A percentile compares a stretch with the other conserved stretches of the same genome.
phyloP scores from a whole-genome alignment of 352 stramenopile genomes.

The Thraustochytrium striatum region DNA sequence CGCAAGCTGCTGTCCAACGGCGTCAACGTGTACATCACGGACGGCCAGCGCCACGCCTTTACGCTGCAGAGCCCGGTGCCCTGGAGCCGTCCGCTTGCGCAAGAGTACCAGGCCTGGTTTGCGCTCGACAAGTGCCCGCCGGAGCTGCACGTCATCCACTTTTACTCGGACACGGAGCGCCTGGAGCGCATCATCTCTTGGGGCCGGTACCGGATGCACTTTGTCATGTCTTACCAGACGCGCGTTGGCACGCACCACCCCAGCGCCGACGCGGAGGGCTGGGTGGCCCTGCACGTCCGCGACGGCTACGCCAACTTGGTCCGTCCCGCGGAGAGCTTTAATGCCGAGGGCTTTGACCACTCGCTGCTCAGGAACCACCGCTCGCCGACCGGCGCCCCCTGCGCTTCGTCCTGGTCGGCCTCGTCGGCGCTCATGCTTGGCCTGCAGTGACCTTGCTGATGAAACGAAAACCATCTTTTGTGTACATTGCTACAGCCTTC shows the following conservation, averaged over 20 bases:
- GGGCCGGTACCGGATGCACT: slow-evolving; percentile 12
- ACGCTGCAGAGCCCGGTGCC: slow-evolving; percentile 25
- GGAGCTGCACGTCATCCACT: slow-evolving; percentile 24
- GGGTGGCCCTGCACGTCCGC: neutral
- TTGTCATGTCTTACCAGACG: too few relatives aligned
- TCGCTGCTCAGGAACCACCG: too few relatives aligned
- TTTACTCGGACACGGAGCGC: slow-evolving; percentile 35
- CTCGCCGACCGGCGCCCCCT: too few relatives aligned
- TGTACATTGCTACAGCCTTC: too few relatives aligned
- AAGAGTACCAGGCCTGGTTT: slow-evolving; percentile 33
- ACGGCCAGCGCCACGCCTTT: slow-evolving; percentile 10
- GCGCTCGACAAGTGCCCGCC: neutral
- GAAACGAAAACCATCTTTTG: too few relatives aligned
- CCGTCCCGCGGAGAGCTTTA: neutral
- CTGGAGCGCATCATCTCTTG: slow-evolving; percentile 22
- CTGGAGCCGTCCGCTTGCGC: slow-evolving; percentile 29
- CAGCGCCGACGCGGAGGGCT: neutral
- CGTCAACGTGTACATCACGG: slow-evolving; percentile 42
- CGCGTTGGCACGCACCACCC: neutral
- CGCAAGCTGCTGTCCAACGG: slow-evolving; percentile 41
- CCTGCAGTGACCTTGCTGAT: too few relatives aligned
- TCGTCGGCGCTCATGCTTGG: too few relatives aligned
- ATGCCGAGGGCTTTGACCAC: too few relatives aligned
- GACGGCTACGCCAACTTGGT: slow-evolving; percentile 37
- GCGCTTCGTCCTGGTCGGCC: too few relatives aligned